Conservation (phyloP, 768 basidiomycete species). For the Gautieria morchelliformis region DNA sequence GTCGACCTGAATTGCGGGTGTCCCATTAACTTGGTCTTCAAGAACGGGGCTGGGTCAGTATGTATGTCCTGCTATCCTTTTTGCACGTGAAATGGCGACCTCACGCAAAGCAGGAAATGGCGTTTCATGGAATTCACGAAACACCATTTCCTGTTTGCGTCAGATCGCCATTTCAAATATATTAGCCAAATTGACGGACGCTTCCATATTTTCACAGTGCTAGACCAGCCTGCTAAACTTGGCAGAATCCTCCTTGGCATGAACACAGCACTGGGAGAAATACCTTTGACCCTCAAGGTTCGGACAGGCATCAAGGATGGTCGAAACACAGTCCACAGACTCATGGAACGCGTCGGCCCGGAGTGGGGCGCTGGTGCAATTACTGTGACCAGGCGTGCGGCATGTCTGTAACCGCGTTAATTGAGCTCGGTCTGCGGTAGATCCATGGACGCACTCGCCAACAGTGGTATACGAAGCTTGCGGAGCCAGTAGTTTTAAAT, state of each 20-base stretch:
- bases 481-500: constrained; percentile 35
- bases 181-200: background rate
- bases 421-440: constrained; percentile 31
- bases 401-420: constrained; percentile 33
- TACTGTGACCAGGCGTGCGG: constrained; percentile 29
- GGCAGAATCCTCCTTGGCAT: constrained; percentile 86
- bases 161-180: too few species aligned
- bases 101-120: too few species aligned
- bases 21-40: constrained; percentile 94
- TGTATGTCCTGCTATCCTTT: constrained; percentile 40
- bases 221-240: constrained; percentile 73
- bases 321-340: constrained; percentile 77
- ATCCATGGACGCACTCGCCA: constrained; percentile 94
- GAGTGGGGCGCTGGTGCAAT: constrained; percentile 50
- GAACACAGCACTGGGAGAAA: constrained; percentile 81
- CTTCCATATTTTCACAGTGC: constrained; percentile 13
- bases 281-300: constrained; percentile 87
- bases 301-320: constrained; percentile 89
- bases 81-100: too few species aligned
- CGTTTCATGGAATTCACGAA: too few species aligned
- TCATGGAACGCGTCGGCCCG: constrained; percentile 66
- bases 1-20: constrained; percentile 96
- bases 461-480: constrained; percentile 85
- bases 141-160: too few species aligned
- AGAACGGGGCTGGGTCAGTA: constrained; percentile 82